Evolutionary conservation across 352 stramenopile species (phyloP).

Genomic region (Phytophthora rubi): DNA sequence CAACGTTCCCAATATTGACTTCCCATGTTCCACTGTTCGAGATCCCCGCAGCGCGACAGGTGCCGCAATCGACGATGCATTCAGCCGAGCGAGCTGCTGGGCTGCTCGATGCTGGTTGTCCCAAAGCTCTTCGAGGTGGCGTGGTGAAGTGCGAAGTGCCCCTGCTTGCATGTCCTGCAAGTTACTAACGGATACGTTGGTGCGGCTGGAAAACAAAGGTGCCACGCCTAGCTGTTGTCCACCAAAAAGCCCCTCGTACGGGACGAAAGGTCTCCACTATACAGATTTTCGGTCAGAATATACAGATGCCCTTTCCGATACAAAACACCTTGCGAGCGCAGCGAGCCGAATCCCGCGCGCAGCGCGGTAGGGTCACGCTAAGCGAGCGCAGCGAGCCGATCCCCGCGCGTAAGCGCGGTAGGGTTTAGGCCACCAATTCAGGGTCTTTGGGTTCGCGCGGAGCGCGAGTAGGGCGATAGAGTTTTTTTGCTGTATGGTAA

Average conservation of each 20-base stretch:
- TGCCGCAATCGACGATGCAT: constrained; percentile 22
- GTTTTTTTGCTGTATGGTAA: too few relatives aligned
- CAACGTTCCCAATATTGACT: not conserved
- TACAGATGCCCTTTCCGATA: too few relatives aligned
- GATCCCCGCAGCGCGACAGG: constrained; percentile 4
- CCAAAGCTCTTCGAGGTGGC: constrained; percentile 6
- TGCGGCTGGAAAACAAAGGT: constrained; percentile 28
- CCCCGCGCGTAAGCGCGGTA: too few relatives aligned
- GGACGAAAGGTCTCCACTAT: not conserved
- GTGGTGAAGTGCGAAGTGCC: not conserved
- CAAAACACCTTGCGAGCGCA: too few relatives aligned
- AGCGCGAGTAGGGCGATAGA: too few relatives aligned
- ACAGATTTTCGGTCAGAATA: too few relatives aligned
- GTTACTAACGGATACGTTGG: constrained; percentile 38
- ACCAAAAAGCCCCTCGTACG: constrained; percentile 15
- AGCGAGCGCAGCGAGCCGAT: too few relatives aligned
- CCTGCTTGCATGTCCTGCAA: not conserved
- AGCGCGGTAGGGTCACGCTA: too few relatives aligned
- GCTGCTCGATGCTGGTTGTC: constrained; percentile 4
- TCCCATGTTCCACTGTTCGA: constrained; percentile 22
- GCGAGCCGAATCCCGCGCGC: too few relatives aligned
- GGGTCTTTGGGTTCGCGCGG: too few relatives aligned
- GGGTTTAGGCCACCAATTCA: too few relatives aligned
- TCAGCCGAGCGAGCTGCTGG: constrained; percentile 29
- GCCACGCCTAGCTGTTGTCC: constrained; percentile 15